A percentile compares a stretch with the other conserved stretches of the same genome.
Conservation (phyloP, 306 rosid genomes). For the Trifolium pratense region DNA sequence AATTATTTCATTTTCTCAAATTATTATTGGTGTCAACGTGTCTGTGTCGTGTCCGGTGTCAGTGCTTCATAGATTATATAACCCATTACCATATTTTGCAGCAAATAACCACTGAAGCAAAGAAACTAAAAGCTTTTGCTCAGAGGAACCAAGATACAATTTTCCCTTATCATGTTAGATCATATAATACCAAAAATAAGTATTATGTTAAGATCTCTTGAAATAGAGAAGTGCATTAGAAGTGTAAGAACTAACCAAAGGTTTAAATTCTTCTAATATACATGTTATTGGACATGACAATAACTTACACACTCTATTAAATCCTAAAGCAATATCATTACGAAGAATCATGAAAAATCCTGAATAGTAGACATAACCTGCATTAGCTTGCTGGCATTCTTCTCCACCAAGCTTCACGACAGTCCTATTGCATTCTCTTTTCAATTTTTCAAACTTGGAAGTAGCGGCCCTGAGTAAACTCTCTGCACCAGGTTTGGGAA, state of each 20-base stretch:
- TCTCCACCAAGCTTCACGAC: constrained; percentile 53
- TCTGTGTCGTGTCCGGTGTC: no score
- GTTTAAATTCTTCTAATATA: constrained; percentile 10
- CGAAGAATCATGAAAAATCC: constrained; percentile 7
- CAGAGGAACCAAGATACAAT: constrained; percentile 12
- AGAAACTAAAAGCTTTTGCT: constrained; percentile 21
- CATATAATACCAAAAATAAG: constrained; percentile 14
- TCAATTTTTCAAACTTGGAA: constrained; percentile 72
- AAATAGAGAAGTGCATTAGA: constrained; percentile 14
- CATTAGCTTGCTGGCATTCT: constrained; percentile 52
- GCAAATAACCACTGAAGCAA: constrained; percentile 3
- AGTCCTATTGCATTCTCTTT: constrained; percentile 54
- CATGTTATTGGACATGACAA: constrained; percentile 14
- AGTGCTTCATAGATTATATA: neutral
- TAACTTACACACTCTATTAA: constrained; percentile 2
- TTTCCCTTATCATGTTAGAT: constrained; percentile 14
- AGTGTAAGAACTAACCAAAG: constrained; percentile 15
- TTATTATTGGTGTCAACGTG: no score
- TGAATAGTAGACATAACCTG: constrained; percentile 53
- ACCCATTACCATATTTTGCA: constrained; percentile 1
- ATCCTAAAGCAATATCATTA: constrained; percentile 6
- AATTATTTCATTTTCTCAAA: no score
- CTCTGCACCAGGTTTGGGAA: constrained; percentile 69
- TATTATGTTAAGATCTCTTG: neutral
- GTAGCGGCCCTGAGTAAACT: constrained; percentile 69